Conservation (phyloP, 768 basidiomycete genomes). For the Boletus subparvulus region DNA sequence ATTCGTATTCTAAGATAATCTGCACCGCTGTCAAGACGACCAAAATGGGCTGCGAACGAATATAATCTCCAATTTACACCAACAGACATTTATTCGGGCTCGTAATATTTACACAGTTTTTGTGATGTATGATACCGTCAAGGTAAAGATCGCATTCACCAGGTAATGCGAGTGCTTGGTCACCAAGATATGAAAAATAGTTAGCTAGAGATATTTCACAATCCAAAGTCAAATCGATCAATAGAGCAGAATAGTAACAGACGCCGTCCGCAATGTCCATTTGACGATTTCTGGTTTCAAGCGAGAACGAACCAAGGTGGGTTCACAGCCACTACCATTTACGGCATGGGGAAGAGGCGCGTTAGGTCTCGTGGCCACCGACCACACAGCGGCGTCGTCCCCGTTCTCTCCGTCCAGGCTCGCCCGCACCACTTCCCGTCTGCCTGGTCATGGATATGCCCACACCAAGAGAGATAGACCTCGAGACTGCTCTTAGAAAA, state of each 20-base stretch:
- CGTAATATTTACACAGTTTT: no score
- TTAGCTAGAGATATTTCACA: no score
- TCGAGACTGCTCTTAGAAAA: conserved; percentile 74
- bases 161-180: no score
- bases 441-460: conserved; percentile 61
- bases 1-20: no score
- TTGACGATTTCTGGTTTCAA: background rate
- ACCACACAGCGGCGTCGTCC: conserved; percentile 27
- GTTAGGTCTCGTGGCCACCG: conserved; percentile 28
- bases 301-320: conserved; percentile 1
- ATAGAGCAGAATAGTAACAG: background rate
- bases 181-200: background rate
- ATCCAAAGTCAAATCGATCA: no score
- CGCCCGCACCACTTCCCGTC: conserved; percentile 13
- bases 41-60: no score
- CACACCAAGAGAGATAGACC: conserved; percentile 72
- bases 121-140: no score
- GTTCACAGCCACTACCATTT: conserved; percentile 33
- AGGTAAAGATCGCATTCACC: no score
- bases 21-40: no score
- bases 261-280: no score
- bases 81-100: no score
- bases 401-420: conserved; percentile 11
- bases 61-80: no score
- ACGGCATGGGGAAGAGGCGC: conserved; percentile 32